Evolutionary conservation across 2,329 filamentous ascomycete genomes (phyloP).

Genomic region (Ophiostoma quercus): DNA sequence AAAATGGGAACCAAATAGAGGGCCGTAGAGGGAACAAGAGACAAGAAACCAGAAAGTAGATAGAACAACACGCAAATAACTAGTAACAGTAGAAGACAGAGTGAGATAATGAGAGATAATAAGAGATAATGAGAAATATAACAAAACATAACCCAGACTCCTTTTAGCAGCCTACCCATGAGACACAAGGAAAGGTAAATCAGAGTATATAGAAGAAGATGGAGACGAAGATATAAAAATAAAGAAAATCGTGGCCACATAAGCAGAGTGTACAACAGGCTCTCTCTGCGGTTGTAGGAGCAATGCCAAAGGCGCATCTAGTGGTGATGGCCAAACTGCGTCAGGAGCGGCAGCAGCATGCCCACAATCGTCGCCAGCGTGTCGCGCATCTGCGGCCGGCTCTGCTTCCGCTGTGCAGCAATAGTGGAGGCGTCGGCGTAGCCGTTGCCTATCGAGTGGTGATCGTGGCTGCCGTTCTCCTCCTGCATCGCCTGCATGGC

Average conservation of each 20-base stretch:
- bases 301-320: constrained; percentile 28
- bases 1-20: background rate
- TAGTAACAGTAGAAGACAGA: background rate
- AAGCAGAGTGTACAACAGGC: background rate
- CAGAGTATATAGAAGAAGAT: constrained; percentile 2
- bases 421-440: constrained; percentile 45
- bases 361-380: constrained; percentile 66
- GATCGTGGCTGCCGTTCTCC: constrained; percentile 50
- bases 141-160: background rate
- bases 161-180: constrained; percentile 10
- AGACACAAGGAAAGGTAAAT: constrained; percentile 14
- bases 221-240: background rate
- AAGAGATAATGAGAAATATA: background rate
- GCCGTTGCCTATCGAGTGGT: constrained; percentile 46
- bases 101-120: background rate
- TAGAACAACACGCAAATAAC: background rate
- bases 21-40: background rate
- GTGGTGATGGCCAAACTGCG: constrained; percentile 73
- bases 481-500: constrained; percentile 99
- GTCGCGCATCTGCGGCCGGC: constrained; percentile 59
- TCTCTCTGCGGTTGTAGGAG: background rate
- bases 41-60: background rate
- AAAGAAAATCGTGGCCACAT: background rate
- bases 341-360: constrained; percentile 72
- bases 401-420: constrained; percentile 45